Base-by-base conservation (phyloP, 768 basidiomycete genomes). In the Tricholoma bakamatsutake region DNA sequence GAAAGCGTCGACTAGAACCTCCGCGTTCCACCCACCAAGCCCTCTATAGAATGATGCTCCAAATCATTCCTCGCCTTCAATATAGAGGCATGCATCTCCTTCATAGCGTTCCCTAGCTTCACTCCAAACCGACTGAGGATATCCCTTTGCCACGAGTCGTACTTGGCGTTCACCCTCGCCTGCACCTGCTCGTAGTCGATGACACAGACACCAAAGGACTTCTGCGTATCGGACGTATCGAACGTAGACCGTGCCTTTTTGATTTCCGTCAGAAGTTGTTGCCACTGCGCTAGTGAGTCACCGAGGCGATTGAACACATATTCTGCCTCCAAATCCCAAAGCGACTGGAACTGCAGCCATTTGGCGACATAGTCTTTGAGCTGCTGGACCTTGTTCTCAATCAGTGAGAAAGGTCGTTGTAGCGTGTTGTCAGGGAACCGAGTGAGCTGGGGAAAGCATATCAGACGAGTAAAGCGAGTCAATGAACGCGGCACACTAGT, bases 111-210 rank as follows among this genome's bases (percentile, higher is more conserved):
- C 4, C 93, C 93, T 55, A 99, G 80, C 76, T 97, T 98, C 57
- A 83, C 81, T 3, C 97, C 96, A 66, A 98, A 98, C 47, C 93
- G 79, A 59, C 84, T 87, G 61, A 98, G 76, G 57, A 99, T 93
- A 63, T 99, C 97, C 58, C 88, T 79, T 76, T 98, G 96, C 96
- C 97, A 98, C 17, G 92, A 77, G 67, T 98, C 97, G 69, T 99
- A 99, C 75, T 98, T 98, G 57, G 95, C 93, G 70, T 98, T 98
- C 65, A 99, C 97, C 61, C 95, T 82, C 45, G 91, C 83, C 72
- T 99, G 97, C 27, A 98, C 97, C 70, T 96, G 95, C 69, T 98
- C 96, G 70, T 98, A 99, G 71, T 98, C 92, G 64, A 99, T 88
- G 43, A 95, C 83, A 65, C 92, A 94, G 9, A 95, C 90, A 1